These are phyloP conservation scores for Aspergillus oerlinghausenensis DNA, from an alignment of 2,329 filamentous ascomycete genomes.

Conservation along the genomic window DNA sequence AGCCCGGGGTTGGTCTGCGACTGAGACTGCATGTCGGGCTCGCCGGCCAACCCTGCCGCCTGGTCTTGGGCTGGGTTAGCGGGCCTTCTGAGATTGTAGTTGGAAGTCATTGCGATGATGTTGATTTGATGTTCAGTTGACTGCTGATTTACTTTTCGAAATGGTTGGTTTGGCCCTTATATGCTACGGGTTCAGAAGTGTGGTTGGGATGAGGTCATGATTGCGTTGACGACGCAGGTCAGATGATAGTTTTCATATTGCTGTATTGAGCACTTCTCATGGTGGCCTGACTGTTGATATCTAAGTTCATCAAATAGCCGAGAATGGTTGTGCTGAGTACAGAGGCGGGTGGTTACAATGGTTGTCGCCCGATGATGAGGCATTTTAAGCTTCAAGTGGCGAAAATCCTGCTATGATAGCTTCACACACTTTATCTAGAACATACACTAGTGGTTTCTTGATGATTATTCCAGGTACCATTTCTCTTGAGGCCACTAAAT, in stretches of 20 bases:
- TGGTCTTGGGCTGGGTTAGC: constrained; percentile 44
- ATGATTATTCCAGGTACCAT: neutral
- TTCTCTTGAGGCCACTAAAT: neutral
- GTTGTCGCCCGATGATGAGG: neutral
- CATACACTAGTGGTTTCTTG: neutral
- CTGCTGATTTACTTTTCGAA: neutral
- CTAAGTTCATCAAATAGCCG: neutral
- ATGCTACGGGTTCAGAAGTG: neutral
- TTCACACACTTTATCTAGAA: neutral
- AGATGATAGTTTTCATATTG: neutral
- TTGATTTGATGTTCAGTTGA: neutral
- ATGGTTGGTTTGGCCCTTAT: neutral
- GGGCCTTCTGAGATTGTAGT: constrained; percentile 38
- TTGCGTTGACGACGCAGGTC: constrained; percentile 1
- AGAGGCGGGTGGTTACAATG: neutral
- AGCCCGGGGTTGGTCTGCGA: neutral
- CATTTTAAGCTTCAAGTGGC: neutral
- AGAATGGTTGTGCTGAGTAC: neutral
- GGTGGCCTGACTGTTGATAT: neutral
- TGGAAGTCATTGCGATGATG: constrained; percentile 13
- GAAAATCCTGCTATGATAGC: neutral
- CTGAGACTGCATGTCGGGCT: constrained; percentile 8
- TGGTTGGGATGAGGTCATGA: constrained; percentile 7
- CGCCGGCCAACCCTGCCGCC: constrained; percentile 38
- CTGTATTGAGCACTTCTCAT: neutral